Evolutionary conservation across 345 rosid genomes (phyloP).

Genomic region (Gossypium stocksii): DNA sequence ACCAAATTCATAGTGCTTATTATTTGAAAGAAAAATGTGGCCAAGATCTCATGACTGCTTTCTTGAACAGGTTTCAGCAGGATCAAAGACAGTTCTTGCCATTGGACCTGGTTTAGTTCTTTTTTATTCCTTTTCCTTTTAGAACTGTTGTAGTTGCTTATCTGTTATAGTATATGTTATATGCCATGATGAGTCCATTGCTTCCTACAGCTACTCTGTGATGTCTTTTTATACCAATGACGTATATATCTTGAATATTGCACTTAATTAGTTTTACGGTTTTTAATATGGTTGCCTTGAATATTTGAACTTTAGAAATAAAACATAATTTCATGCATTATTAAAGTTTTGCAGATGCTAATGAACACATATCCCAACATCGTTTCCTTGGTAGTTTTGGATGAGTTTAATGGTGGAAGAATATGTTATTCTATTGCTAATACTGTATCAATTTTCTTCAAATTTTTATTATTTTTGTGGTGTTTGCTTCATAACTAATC

Average conservation of each 20-base stretch:
- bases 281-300: background rate
- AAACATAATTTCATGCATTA: background rate
- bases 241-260: background rate
- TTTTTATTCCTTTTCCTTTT: conserved; percentile 2
- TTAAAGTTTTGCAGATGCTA: background rate
- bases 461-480: background rate
- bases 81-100: conserved; percentile 86
- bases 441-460: background rate
- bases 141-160: background rate
- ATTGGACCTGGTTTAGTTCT: conserved; percentile 61
- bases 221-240: background rate
- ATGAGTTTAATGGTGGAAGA: background rate
- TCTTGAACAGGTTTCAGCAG: conserved; percentile 60
- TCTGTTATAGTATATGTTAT: background rate
- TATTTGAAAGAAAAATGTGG: background rate
- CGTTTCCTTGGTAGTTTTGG: background rate
- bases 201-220: background rate
- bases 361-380: background rate
- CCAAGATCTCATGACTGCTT: background rate
- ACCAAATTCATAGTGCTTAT: background rate
- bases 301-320: background rate
- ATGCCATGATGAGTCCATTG: conserved; percentile 26
- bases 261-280: background rate
- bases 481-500: background rate
- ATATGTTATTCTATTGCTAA: background rate